Percentiles rank a stretch among this genome's conserved stretches.
phyloP scores from a whole-genome alignment of 805 yeast species.

The Blastobotrys robertii region DNA sequence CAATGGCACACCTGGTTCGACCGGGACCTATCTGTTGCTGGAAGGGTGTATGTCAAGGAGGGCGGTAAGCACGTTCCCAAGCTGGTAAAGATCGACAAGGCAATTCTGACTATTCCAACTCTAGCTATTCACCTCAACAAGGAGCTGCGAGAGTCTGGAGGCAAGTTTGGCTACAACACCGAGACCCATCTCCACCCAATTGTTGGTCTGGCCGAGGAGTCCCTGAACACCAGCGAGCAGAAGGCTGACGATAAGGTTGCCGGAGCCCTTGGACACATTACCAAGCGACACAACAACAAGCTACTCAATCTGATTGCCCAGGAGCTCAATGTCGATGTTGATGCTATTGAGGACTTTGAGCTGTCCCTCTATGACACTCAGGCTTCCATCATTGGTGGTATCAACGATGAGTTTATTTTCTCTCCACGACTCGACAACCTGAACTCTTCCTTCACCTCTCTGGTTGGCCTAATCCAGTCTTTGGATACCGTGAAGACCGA shows the following conservation, averaged over 20 bases:
- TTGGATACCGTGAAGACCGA: conserved; percentile 35
- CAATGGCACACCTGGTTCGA: conserved; percentile 98
- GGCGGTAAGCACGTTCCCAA: conserved; percentile 47
- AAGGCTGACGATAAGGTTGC: conserved; percentile 11
- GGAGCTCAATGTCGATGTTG: conserved; percentile 43
- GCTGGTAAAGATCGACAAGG: conserved; percentile 71
- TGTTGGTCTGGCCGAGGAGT: conserved; percentile 48
- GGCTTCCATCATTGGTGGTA: conserved; percentile 74
- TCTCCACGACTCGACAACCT: conserved; percentile 88
- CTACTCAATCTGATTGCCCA: conserved; percentile 59
- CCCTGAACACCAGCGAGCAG: conserved; percentile 25
- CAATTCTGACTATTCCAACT: conserved; percentile 84
- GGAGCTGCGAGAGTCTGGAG: conserved; percentile 42
- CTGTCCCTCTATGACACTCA: conserved; percentile 79
- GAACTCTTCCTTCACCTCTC: conserved; percentile 76
- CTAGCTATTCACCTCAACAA: conserved; percentile 79
- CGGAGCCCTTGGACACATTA: conserved; percentile 11
- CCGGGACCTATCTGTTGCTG: conserved; percentile 84
- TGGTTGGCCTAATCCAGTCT: conserved; percentile 56
- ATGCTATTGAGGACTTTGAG: conserved; percentile 80
- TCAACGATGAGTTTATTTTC: conserved; percentile 82
- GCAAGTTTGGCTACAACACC: conserved; percentile 76
- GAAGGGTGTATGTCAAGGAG: conserved; percentile 67
- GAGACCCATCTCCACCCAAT: conserved; percentile 83
- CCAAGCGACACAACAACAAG: conserved; percentile 65